Conservation (phyloP, 2,329 filamentous ascomycete genomes). For the Clarireedia paspali region DNA sequence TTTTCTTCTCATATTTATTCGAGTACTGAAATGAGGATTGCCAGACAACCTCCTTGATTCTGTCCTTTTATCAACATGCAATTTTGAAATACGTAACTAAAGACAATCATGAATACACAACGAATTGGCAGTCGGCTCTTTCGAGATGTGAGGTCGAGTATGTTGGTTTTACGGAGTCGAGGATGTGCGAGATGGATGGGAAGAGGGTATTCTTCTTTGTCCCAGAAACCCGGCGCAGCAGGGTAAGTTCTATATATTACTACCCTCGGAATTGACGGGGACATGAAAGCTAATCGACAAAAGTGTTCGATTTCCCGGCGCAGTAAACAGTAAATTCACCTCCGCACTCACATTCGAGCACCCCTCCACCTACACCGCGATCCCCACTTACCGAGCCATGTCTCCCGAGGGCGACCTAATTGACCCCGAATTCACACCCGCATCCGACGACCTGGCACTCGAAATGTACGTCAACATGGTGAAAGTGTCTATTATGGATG, state of each 20-base stretch:
- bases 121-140: constrained; percentile 4
- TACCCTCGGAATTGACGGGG: not conserved
- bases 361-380: constrained; percentile 63
- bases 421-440: constrained; percentile 60
- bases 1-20: not conserved
- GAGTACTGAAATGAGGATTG: too few species aligned
- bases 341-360: constrained; percentile 68
- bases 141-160: not conserved
- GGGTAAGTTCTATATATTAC: constrained; percentile 13
- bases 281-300: not conserved
- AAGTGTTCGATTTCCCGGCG: constrained; percentile 69
- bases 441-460: constrained; percentile 21
- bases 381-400: constrained; percentile 87
- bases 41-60: not conserved
- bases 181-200: not conserved
- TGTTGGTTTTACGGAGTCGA: not conserved
- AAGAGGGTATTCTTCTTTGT: constrained; percentile 24
- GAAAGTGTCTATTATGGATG: constrained; percentile 75
- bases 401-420: constrained; percentile 82
- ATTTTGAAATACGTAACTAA: not conserved
- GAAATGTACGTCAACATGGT: constrained; percentile 50
- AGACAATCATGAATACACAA: constrained; percentile 5
- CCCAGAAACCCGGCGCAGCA: constrained; percentile 23
- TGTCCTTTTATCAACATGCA: not conserved
- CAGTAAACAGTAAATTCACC: constrained; percentile 89